These are phyloP conservation scores for Saprolegnia diclina DNA, from an alignment of 352 stramenopile species.

Conservation along the genomic window DNA sequence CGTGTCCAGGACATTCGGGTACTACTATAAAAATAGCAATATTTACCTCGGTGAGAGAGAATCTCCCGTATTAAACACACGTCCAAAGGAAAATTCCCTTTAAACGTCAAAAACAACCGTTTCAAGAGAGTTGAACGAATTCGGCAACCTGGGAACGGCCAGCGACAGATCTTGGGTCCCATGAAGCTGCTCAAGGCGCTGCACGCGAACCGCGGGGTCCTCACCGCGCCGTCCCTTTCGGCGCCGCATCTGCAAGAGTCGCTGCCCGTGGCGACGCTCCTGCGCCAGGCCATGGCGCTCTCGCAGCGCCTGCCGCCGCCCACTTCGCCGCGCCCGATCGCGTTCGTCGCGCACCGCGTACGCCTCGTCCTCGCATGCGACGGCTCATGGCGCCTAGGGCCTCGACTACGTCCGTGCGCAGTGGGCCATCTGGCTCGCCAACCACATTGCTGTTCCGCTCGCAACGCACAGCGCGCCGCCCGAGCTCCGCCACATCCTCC, in stretches of 20 bases:
- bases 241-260: background rate
- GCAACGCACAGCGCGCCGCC: background rate
- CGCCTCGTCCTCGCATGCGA: background rate
- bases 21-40: no score
- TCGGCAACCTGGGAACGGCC: no score
- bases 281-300: constrained; percentile 14
- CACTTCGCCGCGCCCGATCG: background rate
- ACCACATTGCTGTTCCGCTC: constrained; percentile 58
- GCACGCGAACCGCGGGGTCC: background rate
- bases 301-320: constrained; percentile 8
- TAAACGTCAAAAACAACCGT: no score
- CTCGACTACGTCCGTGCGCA: constrained; percentile 51
- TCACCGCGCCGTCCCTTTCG: background rate
- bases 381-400: constrained; percentile 1
- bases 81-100: no score
- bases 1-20: no score
- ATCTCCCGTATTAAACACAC: no score
- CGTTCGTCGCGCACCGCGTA: constrained; percentile 21
- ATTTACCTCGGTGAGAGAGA: no score
- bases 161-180: no score
- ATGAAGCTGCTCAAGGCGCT: constrained; percentile 20
- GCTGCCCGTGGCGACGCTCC: background rate
- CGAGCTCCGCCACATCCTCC: constrained; percentile 16
- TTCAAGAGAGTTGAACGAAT: no score
- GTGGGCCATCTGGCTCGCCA: constrained; percentile 71